These are phyloP conservation scores for Mycena alexandri DNA, from an alignment of 768 basidiomycete genomes.

Conservation along the genomic window DNA sequence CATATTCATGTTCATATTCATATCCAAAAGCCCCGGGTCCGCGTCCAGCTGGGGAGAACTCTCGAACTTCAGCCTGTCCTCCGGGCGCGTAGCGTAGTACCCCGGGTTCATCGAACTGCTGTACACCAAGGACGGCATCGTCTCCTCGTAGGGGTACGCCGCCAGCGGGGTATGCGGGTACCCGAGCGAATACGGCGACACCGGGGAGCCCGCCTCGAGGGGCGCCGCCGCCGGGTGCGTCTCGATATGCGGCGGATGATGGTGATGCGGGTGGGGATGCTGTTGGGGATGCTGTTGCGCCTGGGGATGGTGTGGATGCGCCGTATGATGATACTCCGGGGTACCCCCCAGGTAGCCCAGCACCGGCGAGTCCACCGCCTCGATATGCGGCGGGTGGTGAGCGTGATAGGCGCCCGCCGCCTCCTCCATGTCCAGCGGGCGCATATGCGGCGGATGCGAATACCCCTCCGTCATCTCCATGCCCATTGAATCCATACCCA, in stretches of 20 bases:
- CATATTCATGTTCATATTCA: constrained; percentile 31
- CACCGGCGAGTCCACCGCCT: constrained; percentile 20
- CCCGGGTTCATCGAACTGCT: constrained; percentile 15
- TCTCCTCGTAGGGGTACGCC: constrained; percentile 33
- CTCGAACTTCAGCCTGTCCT: constrained; percentile 28
- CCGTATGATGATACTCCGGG: constrained; percentile 23
- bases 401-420: constrained; percentile 22
- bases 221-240: constrained; percentile 9
- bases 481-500: constrained; percentile 30
- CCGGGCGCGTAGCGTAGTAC: constrained; percentile 18
- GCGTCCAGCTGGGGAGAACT: constrained; percentile 23
- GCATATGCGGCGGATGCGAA: constrained; percentile 38
- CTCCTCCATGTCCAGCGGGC: constrained; percentile 17
- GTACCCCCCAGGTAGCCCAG: constrained; percentile 19
- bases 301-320: constrained; percentile 14
- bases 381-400: constrained; percentile 28
- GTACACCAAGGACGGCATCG: constrained; percentile 24
- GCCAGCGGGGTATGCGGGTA: constrained; percentile 34
- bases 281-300: constrained; percentile 4
- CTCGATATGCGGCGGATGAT: constrained; percentile 3
- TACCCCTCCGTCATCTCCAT: constrained; percentile 35
- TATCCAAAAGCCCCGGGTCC: constrained; percentile 30
- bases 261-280: constrained; percentile 16
- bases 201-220: constrained; percentile 12
- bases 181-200: constrained; percentile 33